phyloP scores from a whole-genome alignment of 2,329 filamentous ascomycete species.

The Pseudocercospora eumusae region DNA sequence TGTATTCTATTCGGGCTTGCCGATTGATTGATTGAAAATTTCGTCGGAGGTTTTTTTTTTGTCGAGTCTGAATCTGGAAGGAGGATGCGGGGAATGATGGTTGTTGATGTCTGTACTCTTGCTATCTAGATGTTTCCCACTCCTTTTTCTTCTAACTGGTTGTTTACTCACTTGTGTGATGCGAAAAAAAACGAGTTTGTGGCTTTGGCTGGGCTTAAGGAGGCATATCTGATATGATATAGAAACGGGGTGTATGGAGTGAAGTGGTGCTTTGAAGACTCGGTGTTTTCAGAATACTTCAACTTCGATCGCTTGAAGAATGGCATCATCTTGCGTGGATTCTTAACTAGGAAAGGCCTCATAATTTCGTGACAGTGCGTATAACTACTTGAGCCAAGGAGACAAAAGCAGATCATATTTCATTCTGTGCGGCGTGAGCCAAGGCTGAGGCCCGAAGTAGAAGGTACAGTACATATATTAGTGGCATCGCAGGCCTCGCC shows the following conservation, averaged over 20 bases:
- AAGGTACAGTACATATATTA: too few relatives aligned
- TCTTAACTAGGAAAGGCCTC: too few relatives aligned
- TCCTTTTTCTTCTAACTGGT: neutral
- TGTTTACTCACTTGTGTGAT: too few relatives aligned
- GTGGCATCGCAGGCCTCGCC: neutral
- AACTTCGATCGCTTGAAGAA: neutral
- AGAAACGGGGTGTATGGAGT: neutral
- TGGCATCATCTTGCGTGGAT: neutral
- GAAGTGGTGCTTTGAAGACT: neutral
- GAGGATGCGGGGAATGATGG: neutral
- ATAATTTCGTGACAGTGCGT: too few relatives aligned
- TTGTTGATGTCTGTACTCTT: neutral
- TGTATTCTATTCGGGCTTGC: conserved; percentile 2
- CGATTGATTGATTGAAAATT: neutral
- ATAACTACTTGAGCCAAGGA: neutral
- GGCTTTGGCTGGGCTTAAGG: too few relatives aligned
- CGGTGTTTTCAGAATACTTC: neutral
- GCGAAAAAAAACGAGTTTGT: neutral
- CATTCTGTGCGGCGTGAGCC: neutral
- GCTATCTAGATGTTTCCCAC: neutral
- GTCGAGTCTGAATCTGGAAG: neutral
- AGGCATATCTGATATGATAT: too few relatives aligned
- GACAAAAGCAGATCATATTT: neutral
- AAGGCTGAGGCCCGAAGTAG: neutral
- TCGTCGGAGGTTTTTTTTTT: neutral